Evolutionary conservation across 768 basidiomycete species (phyloP).

Genomic region (Mycena polygramma): DNA sequence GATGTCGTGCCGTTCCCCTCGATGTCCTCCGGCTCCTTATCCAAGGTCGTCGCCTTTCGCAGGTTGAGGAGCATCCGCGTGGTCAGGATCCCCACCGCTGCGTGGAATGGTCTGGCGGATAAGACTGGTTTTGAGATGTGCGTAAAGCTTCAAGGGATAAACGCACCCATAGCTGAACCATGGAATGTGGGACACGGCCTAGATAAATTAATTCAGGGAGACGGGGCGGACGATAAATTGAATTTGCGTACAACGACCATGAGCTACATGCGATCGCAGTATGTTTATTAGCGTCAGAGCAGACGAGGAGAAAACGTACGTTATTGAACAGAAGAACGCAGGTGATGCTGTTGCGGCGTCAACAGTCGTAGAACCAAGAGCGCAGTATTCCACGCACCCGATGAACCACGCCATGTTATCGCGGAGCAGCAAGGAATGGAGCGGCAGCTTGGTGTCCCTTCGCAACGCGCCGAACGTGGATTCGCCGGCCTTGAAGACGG

Average conservation of each 20-base stretch:
- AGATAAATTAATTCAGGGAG: neutral
- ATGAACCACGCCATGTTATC: conserved; percentile 63
- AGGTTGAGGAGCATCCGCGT: conserved; percentile 61
- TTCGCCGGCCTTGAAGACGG: conserved; percentile 49
- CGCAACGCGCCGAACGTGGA: conserved; percentile 35
- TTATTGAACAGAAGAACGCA: conserved; percentile 59
- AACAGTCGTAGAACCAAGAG: neutral
- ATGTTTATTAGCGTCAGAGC: neutral
- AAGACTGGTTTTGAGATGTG: neutral
- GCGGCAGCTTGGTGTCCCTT: conserved; percentile 42
- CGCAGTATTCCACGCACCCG: conserved; percentile 43
- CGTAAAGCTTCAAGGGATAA: neutral
- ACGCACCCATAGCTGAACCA: conserved; percentile 63
- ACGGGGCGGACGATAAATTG: neutral
- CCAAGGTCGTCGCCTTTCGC: conserved; percentile 47
- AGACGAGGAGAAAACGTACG: conserved; percentile 47
- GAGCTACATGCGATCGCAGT: conserved; percentile 3
- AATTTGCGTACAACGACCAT: conserved; percentile 55
- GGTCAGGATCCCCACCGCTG: conserved; percentile 61
- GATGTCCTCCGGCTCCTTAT: neutral
- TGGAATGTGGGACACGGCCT: conserved; percentile 60
- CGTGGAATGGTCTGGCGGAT: conserved; percentile 57
- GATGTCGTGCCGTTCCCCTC: too few relatives aligned
- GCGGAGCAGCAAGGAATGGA: conserved; percentile 53
- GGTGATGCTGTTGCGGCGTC: conserved; percentile 47